These are phyloP conservation scores for Colletotrichum incanum DNA, from an alignment of 2,329 filamentous ascomycete species.

Conservation along the genomic window DNA sequence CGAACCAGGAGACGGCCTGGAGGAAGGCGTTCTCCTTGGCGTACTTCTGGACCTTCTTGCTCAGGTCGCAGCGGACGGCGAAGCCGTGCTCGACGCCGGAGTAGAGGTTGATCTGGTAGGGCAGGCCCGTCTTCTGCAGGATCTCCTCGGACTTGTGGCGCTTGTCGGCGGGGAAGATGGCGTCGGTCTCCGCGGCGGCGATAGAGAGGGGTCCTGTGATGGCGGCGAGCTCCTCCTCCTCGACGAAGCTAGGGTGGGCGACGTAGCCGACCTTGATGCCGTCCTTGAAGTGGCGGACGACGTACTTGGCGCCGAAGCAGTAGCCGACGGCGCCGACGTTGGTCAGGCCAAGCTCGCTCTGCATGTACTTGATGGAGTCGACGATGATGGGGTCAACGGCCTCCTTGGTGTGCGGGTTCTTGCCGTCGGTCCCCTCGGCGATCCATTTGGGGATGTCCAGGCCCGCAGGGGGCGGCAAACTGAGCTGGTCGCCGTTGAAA, in stretches of 20 bases:
- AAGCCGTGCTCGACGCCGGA: conserved; percentile 83
- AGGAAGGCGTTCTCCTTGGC: conserved; percentile 87
- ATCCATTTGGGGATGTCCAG: conserved; percentile 55
- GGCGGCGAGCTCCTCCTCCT: conserved; percentile 74
- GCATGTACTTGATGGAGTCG: conserved; percentile 68
- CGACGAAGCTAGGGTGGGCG: conserved; percentile 85
- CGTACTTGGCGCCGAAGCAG: conserved; percentile 85
- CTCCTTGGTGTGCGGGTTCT: conserved; percentile 60
- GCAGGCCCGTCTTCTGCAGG: conserved; percentile 68
- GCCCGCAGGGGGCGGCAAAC: conserved; percentile 58
- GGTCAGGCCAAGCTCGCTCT: conserved; percentile 68
- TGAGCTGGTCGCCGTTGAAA: conserved; percentile 59
- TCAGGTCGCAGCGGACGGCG: conserved; percentile 76
- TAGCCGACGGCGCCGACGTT: conserved; percentile 79
- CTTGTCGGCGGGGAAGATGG: conserved; percentile 75
- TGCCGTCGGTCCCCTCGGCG: conserved; percentile 60
- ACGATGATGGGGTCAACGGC: conserved; percentile 54
- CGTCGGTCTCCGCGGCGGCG: conserved; percentile 75
- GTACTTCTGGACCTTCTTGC: conserved; percentile 71
- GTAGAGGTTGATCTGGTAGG: conserved; percentile 86
- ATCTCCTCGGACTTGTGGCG: conserved; percentile 77
- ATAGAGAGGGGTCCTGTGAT: conserved; percentile 80
- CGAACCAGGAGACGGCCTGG: conserved; percentile 85
- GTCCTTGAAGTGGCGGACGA: conserved; percentile 75
- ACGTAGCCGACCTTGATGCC: conserved; percentile 80